Evolutionary conservation across 768 basidiomycete species (phyloP), one percentile per base, ranked within the genome.

Genomic region (Russula dissimulans): DNA sequence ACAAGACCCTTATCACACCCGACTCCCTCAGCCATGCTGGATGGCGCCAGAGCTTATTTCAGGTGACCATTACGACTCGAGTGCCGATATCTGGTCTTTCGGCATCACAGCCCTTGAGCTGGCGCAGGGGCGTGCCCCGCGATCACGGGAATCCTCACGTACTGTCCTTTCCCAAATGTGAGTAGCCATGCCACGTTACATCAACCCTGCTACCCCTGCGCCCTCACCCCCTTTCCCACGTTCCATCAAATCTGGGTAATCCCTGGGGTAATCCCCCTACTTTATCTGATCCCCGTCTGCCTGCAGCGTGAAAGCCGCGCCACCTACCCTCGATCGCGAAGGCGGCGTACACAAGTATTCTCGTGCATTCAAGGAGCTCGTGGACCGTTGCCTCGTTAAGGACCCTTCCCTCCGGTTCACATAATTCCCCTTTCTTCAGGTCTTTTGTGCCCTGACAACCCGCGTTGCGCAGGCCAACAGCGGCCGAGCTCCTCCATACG

Each of bases 21-120:
- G n/a, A 34, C 32, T 41, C 29, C 36, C 3, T 15, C 47, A 85
- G 83, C 95, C 95, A 1, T 91, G 89, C 70, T 97, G 91, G 91
- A 97, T 97, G 94, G 91, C 95, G 0, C 95, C 95, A 2, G 95
- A 97, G 67, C 80, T 97, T 26, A 89, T 97, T 49, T 81, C 87
- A 65, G 89, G 92, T 52, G 81, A 81, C 65, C 81, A 83, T 57
- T 95, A 95, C 70, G 92, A 95, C 69, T 80, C 84, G 12, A 81
- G 85, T 64, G 91, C 91, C 18, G 95, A 97, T 69, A 94, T 97
- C 59, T 97, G 94, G 93, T 93, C 90, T 59, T 89, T 97, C 70
- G 95, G 91, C 12, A 94, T 97, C 60, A 95, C 93, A n/a, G 88
- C 93, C 15, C 74, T 97, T 48, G 95, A 97, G 70, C 77, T 97